Conservation (phyloP, 371 early-diverging fungal species). For the Haplosporangium sp. region DNA sequence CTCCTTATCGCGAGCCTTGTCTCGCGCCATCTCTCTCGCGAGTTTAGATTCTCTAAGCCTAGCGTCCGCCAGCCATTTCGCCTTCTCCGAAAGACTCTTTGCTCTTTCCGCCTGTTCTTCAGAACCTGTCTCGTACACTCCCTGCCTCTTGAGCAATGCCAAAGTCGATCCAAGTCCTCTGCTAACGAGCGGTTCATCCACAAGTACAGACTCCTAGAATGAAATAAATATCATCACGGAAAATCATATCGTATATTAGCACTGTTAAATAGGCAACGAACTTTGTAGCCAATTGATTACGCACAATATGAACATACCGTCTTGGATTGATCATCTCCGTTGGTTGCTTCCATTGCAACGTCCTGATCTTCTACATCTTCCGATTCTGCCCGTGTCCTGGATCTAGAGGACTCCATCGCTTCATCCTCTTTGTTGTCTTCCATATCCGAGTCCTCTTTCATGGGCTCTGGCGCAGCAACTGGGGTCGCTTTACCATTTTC, state of each 20-base stretch:
- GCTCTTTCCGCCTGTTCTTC: constrained; percentile 75
- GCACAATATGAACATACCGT: constrained; percentile 12
- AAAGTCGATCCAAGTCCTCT: constrained; percentile 89
- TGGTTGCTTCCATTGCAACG: constrained; percentile 51
- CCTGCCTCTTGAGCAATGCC: constrained; percentile 80
- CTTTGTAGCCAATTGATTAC: neutral
- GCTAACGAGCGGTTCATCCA: constrained; percentile 86
- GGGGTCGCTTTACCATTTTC: neutral
- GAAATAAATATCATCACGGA: neutral
- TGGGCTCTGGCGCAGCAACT: neutral
- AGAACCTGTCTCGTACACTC: constrained; percentile 58
- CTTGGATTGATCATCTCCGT: constrained; percentile 18
- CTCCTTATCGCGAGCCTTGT: constrained; percentile 63
- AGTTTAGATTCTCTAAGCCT: constrained; percentile 56
- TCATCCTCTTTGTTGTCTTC: constrained; percentile 58
- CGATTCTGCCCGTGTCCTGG: constrained; percentile 55
- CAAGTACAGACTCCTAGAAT: constrained; percentile 48
- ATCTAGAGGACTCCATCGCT: constrained; percentile 9
- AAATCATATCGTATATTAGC: neutral
- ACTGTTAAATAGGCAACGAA: neutral
- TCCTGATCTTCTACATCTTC: constrained; percentile 61
- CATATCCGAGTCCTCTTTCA: constrained; percentile 15
- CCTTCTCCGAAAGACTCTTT: constrained; percentile 68
- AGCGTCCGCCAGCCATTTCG: constrained; percentile 57
- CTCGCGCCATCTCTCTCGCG: constrained; percentile 56